Percentiles rank a stretch among this genome's conserved stretches.
Conservation (phyloP, 2,329 filamentous ascomycete genomes). For the Ilyonectria mors-panacis region DNA sequence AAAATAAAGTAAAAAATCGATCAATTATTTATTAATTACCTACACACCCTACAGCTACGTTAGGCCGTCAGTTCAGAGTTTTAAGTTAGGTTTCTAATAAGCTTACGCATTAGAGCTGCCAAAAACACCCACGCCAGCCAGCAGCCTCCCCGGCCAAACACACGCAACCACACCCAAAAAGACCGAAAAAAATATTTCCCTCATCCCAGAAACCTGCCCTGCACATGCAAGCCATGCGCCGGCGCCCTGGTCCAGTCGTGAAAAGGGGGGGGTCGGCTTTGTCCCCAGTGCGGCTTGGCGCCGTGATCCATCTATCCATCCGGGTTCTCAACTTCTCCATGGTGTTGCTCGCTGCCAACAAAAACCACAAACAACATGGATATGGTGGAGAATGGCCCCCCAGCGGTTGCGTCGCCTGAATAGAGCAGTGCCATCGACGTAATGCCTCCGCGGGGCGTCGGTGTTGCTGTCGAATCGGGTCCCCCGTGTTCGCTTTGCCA, state of each 20-base stretch:
- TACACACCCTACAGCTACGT: not conserved
- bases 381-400: not conserved
- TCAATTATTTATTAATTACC: not conserved
- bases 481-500: not conserved
- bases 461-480: not conserved
- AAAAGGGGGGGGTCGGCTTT: conserved; percentile 1
- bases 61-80: conserved; percentile 14
- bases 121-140: not conserved
- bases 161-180: not conserved
- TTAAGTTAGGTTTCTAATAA: conserved; percentile 32
- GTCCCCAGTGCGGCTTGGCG: conserved; percentile 20
- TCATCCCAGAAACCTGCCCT: conserved; percentile 5
- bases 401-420: not conserved
- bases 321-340: conserved; percentile 38
- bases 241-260: not conserved
- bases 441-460: not conserved
- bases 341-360: not conserved
- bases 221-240: not conserved
- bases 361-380: conserved; percentile 3
- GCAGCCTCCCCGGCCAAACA: not conserved
- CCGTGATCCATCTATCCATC: conserved; percentile 38
- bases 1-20: not conserved
- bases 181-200: not conserved
- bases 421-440: not conserved
- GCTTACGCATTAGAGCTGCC: conserved; percentile 6